Percentiles rank a stretch among this genome's conserved stretches.
Evolutionary conservation across 164 flowering plant species (phyloP).

Genomic region (Umbilicus rupestris): DNA sequence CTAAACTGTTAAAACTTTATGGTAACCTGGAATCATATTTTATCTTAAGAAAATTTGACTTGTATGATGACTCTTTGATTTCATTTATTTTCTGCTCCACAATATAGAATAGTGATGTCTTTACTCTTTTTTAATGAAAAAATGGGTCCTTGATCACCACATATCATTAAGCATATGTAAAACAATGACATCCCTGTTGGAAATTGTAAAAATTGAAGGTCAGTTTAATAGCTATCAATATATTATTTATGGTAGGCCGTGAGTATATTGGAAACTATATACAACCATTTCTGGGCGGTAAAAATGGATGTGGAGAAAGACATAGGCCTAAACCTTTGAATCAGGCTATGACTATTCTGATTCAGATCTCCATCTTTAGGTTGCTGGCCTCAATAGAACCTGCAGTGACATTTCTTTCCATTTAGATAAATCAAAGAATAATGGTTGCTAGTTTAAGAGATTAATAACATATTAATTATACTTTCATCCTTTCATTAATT

Average conservation of each 20-base stretch:
- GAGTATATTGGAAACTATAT: constrained; percentile 26
- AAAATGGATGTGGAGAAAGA: constrained; percentile 19
- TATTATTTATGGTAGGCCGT: constrained; percentile 22
- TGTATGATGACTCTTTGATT: background rate
- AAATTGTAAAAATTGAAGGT: constrained; percentile 8
- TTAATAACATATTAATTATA: background rate
- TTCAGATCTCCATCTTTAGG: constrained; percentile 60
- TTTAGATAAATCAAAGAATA: background rate
- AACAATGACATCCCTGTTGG: background rate
- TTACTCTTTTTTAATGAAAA: background rate
- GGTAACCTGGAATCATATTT: background rate
- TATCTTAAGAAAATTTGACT: background rate
- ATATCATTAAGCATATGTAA: background rate
- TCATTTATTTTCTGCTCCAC: background rate
- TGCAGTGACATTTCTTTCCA: constrained; percentile 21
- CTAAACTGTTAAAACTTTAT: too few relatives aligned
- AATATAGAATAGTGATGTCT: background rate
- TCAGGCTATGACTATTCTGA: constrained; percentile 3
- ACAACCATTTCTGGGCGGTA: constrained; percentile 15
- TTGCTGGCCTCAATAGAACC: constrained; percentile 39
- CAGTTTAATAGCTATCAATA: constrained; percentile 8
- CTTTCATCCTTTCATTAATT: constrained; percentile 2
- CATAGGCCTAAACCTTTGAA: constrained; percentile 16
- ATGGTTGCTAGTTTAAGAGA: background rate
- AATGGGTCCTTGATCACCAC: background rate